Conservation (phyloP, 306 rosid species). For the Inga laurina region DNA sequence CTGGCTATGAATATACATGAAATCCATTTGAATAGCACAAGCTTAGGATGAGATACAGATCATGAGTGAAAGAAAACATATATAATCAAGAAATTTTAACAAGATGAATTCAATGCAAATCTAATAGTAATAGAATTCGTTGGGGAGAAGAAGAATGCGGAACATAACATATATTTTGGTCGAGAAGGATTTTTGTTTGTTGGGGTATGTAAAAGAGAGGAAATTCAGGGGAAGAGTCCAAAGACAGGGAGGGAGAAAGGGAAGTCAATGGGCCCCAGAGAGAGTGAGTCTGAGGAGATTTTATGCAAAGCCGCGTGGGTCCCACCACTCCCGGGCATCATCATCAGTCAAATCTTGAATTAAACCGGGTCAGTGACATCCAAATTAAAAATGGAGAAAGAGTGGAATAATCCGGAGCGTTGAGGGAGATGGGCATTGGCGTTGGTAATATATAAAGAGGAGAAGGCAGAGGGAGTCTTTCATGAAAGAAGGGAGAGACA, state of each 20-base stretch:
- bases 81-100: no score
- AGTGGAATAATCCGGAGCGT: neutral
- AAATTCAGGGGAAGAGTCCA: conserved; percentile 34
- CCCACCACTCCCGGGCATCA: conserved; percentile 10
- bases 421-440: no score
- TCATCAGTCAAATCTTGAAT: neutral
- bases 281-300: neutral
- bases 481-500: no score
- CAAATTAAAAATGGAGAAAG: no score
- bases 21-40: no score
- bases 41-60: no score
- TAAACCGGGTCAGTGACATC: neutral
- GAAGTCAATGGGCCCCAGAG: neutral
- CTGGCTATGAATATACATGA: no score
- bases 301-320: conserved; percentile 58
- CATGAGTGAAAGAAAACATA: neutral
- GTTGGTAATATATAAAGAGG: neutral
- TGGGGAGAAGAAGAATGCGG: neutral
- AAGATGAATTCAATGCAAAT: neutral
- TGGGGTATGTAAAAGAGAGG: neutral
- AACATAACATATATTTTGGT: no score
- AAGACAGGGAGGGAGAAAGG: neutral
- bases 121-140: neutral
- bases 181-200: no score
- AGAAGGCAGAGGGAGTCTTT: neutral